Conservation (phyloP, 2,329 filamentous ascomycete species). For the Fusarium zealandicum region DNA sequence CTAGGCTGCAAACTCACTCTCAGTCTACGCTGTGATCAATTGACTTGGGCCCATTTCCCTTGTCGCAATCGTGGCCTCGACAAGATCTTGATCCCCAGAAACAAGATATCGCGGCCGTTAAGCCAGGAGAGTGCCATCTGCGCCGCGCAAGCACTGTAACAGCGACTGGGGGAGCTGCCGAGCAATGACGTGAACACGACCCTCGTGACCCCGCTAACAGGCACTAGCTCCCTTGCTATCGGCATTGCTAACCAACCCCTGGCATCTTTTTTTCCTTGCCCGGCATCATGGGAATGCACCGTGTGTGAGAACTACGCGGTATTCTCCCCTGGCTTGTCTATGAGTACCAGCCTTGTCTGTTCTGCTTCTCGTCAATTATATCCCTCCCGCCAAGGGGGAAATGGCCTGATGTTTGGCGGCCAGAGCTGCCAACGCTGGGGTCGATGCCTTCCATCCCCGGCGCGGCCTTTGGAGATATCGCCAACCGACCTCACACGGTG, state of each 20-base stretch:
- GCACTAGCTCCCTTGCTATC: conserved; percentile 1
- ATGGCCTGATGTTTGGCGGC: conserved; percentile 19
- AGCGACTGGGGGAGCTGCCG: conserved; percentile 1
- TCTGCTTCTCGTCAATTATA: conserved; percentile 3
- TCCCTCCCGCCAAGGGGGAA: conserved; percentile 7
- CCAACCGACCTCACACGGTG: not conserved
- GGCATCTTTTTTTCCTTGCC: not conserved
- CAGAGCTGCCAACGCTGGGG: not conserved
- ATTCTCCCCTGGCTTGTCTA: not conserved
- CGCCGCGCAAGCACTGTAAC: conserved; percentile 1
- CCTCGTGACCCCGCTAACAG: conserved; percentile 9
- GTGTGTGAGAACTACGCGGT: not conserved
- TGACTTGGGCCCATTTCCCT: no score
- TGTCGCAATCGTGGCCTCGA: no score
- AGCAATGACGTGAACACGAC: conserved; percentile 23
- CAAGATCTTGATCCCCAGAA: no score
- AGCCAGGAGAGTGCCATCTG: not conserved
- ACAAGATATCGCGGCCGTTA: not conserved
- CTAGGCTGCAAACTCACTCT: no score
- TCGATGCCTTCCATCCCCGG: not conserved
- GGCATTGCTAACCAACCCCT: conserved; percentile 12
- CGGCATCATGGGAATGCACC: not conserved
- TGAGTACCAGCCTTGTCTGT: not conserved
- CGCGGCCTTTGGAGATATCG: not conserved
- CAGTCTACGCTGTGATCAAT: no score